phyloP scores from a whole-genome alignment of 352 stramenopile species.

The Globisporangium emineosum region DNA sequence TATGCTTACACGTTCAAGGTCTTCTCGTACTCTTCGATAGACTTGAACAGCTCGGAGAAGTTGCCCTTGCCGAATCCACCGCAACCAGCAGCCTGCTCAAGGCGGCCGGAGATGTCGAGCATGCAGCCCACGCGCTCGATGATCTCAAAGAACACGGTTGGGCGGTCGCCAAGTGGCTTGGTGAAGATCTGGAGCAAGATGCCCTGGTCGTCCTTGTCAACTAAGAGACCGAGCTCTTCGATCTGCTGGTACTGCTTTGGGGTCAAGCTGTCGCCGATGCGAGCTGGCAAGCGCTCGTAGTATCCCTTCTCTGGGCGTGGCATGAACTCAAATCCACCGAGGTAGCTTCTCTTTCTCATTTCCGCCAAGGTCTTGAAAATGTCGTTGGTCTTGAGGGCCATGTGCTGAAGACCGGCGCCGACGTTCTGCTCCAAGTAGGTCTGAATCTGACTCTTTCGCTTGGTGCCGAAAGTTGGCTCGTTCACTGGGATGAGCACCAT shows the following conservation, averaged over 20 bases:
- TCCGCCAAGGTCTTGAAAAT: conserved; percentile 93
- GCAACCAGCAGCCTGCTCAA: conserved; percentile 78
- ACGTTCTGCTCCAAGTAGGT: conserved; percentile 96
- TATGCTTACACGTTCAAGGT: conserved; percentile 66
- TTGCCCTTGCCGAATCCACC: conserved; percentile 92
- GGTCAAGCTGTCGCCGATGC: conserved; percentile 79
- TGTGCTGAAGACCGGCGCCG: conserved; percentile 93
- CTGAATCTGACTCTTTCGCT: conserved; percentile 94
- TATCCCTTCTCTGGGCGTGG: conserved; percentile 82
- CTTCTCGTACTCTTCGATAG: conserved; percentile 89
- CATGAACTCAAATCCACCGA: conserved; percentile 87
- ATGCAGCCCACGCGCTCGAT: conserved; percentile 92
- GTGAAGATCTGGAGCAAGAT: conserved; percentile 93
- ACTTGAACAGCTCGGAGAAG: conserved; percentile 92
- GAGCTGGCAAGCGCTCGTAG: conserved; percentile 86
- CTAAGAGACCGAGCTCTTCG: conserved; percentile 91
- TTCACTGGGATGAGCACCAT: conserved; percentile 94
- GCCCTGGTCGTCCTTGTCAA: conserved; percentile 94
- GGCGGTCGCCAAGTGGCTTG: conserved; percentile 81
- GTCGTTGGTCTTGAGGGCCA: conserved; percentile 96
- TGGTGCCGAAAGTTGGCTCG: conserved; percentile 92
- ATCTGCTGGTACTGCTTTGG: conserved; percentile 89
- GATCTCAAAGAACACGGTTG: conserved; percentile 91
- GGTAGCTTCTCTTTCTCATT: conserved; percentile 70
- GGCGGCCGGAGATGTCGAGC: conserved; percentile 53